A percentile compares a stretch with the other conserved stretches of the same genome.
Evolutionary conservation across 2,329 filamentous ascomycete genomes (phyloP).

Genomic region (Elsinoe perseae): DNA sequence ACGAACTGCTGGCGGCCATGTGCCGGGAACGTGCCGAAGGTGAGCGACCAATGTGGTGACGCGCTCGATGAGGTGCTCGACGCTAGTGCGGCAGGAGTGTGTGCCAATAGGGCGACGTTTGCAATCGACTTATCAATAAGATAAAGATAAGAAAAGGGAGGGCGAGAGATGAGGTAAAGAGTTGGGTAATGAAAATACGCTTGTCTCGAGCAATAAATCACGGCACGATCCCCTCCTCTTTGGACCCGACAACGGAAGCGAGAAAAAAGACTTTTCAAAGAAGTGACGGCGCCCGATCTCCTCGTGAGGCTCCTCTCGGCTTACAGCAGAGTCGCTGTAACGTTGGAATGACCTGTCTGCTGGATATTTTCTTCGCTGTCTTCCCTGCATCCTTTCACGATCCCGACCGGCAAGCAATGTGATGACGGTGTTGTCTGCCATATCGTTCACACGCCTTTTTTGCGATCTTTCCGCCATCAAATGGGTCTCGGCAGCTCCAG

Average conservation of each 20-base stretch:
- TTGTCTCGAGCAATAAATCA: slow-evolving; percentile 17
- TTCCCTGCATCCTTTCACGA: not conserved
- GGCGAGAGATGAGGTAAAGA: slow-evolving; percentile 40
- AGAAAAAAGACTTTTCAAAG: not conserved
- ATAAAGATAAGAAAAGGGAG: slow-evolving; percentile 26
- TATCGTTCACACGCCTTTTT: not conserved
- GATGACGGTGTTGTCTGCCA: not conserved
- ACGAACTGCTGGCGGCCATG: slow-evolving; percentile 41
- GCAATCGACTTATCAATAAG: slow-evolving; percentile 25
- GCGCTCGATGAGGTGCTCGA: slow-evolving; percentile 6
- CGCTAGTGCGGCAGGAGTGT: slow-evolving; percentile 17
- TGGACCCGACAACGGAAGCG: slow-evolving; percentile 9
- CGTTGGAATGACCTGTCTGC: not conserved
- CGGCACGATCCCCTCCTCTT: slow-evolving; percentile 13
- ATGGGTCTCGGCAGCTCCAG: not conserved
- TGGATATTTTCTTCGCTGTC: not conserved
- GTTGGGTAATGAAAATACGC: slow-evolving; percentile 41
- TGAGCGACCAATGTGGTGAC: slow-evolving; percentile 24
- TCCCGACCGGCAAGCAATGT: not conserved
- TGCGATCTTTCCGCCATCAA: not conserved
- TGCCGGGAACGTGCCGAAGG: slow-evolving; percentile 33
- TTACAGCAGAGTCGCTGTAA: not conserved
- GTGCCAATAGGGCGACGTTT: slow-evolving; percentile 23
- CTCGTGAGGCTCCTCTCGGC: not conserved
- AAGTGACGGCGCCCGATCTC: not conserved